Base-by-base conservation (phyloP, 1,284 basidiomycete genomes). In the Cryptococcus deneoformans region DNA sequence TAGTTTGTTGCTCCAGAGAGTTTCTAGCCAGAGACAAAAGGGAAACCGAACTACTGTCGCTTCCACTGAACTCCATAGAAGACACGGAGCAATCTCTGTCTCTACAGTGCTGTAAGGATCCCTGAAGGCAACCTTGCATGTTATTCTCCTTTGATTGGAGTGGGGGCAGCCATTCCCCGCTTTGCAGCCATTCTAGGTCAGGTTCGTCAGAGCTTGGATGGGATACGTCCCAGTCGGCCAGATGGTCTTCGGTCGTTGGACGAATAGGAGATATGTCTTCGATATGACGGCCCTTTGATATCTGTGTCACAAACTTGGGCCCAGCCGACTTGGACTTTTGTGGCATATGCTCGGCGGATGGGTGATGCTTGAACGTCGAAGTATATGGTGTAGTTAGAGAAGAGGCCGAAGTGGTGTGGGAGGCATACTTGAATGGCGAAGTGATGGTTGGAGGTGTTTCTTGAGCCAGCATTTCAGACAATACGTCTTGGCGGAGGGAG, bases 1-100 rank as follows among this genome's bases (percentile, higher is more conserved):
- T 53, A 10, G 38, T 20, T 10, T 48, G 49, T 44, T 65, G 65
- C 14, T 67, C 63, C n/a, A 20, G 20, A 9, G 29, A 65, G 24
- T 55, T 68, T 14, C 66, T 62, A 5, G 58, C 69, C 3, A 72
- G 58, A 2, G 68, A 71, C 14, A 62, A 45, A 0, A 71, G 63
- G 0, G 72, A 74, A 5, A 67, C 61, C 1, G 69, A 67, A 47
- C 67, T 70, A 3, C 71, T 67, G 37, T 69, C 72, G 57, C 69
- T 70, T 3, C 66, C 69, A 44, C 64, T 69, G 38, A 60, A 66
- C 0, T 73, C 73, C n/a, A 69, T 60, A 2, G 68, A 70, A 1
- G 62, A 64, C 0, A 57, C 58, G 4, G 69, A 70, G 8, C 63
- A 61, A 12, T 62, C 65, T 1, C 63, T 65, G 6, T 65, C 65